Percentiles rank a stretch among this genome's conserved stretches.
Evolutionary conservation across 2,329 filamentous ascomycete genomes (phyloP).

Genomic region (Trichoderma brevicompactum): DNA sequence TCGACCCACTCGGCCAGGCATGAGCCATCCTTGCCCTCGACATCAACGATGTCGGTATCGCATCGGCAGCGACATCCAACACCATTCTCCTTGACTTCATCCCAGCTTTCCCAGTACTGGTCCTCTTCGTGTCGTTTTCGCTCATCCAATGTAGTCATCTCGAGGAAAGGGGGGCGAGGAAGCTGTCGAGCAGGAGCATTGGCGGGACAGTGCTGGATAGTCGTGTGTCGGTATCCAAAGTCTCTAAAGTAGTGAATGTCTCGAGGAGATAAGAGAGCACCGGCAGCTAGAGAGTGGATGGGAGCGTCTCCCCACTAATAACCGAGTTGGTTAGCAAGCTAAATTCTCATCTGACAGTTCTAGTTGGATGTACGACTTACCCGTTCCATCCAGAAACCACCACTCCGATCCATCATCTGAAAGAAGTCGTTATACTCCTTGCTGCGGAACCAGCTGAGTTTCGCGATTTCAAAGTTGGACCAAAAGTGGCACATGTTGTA

Average conservation of each 20-base stretch:
- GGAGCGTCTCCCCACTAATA: constrained; percentile 94
- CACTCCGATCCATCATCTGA: constrained; percentile 96
- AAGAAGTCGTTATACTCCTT: constrained; percentile 98
- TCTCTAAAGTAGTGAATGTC: constrained; percentile 99
- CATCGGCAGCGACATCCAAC: constrained; percentile 96
- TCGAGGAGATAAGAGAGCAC: constrained; percentile 75
- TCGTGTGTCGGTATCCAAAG: constrained; percentile 97
- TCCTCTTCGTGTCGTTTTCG: constrained; percentile 90
- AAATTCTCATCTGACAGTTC: neutral
- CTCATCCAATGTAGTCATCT: constrained; percentile 78
- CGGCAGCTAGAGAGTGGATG: constrained; percentile 95
- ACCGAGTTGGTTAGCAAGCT: constrained; percentile 31
- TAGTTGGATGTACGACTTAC: constrained; percentile 55
- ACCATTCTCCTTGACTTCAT: constrained; percentile 89
- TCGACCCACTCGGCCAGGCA: constrained; percentile 97
- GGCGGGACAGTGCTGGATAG: constrained; percentile 96
- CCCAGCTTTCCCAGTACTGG: constrained; percentile 90
- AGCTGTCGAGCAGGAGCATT: constrained; percentile 91
- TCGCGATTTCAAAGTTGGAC: constrained; percentile 99
- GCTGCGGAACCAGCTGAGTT: constrained; percentile 93
- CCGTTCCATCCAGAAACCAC: constrained; percentile 98
- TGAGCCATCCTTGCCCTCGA: constrained; percentile 95
- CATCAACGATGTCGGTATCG: constrained; percentile 95
- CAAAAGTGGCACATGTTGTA: constrained; percentile 99
- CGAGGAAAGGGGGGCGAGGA: constrained; percentile 76